These are phyloP conservation scores for Saccharomycopsis sp. DNA, from an alignment of 805 yeast species.

Conservation along the genomic window DNA sequence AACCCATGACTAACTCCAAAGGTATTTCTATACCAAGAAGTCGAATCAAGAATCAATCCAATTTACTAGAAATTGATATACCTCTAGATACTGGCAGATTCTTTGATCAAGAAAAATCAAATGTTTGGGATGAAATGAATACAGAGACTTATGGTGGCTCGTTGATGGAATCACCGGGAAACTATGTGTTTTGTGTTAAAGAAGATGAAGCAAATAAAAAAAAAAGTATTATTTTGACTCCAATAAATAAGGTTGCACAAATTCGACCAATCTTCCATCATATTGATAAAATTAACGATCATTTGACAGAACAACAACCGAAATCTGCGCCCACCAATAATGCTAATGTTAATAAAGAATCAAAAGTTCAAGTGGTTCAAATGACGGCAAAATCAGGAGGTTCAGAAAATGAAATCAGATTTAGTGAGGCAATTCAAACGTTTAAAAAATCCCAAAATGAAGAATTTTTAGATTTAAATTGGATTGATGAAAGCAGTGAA, in stretches of 20 bases:
- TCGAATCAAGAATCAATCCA: slow-evolving; percentile 50
- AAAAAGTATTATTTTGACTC: slow-evolving; percentile 49
- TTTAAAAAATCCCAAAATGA: slow-evolving; percentile 58
- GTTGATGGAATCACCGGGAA: slow-evolving; percentile 39
- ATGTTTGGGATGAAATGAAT: slow-evolving; percentile 48
- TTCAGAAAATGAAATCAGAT: slow-evolving; percentile 46
- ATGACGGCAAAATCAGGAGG: slow-evolving; percentile 60
- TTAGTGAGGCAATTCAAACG: slow-evolving; percentile 63
- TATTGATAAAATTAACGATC: slow-evolving; percentile 49
- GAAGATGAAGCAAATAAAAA: slow-evolving; percentile 20
- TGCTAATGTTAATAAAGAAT: neutral
- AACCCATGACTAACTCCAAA: slow-evolving; percentile 28
- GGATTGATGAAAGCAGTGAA: slow-evolving; percentile 33
- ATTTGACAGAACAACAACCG: slow-evolving; percentile 28
- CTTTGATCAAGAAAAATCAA: slow-evolving; percentile 54
- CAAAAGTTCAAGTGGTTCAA: slow-evolving; percentile 50
- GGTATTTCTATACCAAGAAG: slow-evolving; percentile 33
- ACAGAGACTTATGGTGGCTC: slow-evolving; percentile 67
- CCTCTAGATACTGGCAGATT: slow-evolving; percentile 63
- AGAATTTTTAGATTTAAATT: slow-evolving; percentile 30
- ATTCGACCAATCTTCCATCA: slow-evolving; percentile 74
- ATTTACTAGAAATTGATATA: slow-evolving; percentile 61
- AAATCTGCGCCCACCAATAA: slow-evolving; percentile 10
- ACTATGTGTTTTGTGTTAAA: slow-evolving; percentile 30
- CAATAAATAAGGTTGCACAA: slow-evolving; percentile 62